Conservation (phyloP, 2,329 filamentous ascomycete genomes). For the Fusarium brevicatenulatum region DNA sequence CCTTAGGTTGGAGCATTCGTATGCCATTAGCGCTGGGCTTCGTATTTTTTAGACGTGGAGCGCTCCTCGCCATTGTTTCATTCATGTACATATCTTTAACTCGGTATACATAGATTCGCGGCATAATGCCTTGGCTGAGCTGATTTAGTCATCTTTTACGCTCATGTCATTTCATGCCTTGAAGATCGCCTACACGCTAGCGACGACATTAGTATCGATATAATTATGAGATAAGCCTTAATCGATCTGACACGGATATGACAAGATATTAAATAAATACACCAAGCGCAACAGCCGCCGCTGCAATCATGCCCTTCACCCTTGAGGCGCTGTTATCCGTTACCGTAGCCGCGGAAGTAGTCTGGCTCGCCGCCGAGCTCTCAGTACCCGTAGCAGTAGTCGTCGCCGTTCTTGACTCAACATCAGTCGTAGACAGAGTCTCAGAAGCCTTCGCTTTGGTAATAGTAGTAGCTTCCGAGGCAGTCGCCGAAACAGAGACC, state of each 20-base stretch:
- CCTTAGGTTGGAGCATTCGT: not conserved
- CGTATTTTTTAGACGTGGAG: accelerated
- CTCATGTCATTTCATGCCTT: no score
- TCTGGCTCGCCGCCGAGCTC: not conserved
- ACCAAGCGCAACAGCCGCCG: accelerated
- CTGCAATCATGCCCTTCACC: not conserved
- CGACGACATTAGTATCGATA: accelerated
- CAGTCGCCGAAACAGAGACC: not conserved
- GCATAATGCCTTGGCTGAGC: accelerated
- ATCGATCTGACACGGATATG: accelerated
- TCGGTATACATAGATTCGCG: not conserved
- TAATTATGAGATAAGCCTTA: not conserved
- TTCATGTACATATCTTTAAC: not conserved
- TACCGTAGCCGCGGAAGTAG: not conserved
- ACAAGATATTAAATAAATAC: not conserved
- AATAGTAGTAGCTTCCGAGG: not conserved
- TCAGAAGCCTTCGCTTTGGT: not conserved
- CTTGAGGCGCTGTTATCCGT: not conserved
- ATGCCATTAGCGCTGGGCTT: not conserved
- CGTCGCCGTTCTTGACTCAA: accelerated
- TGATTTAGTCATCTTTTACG: no score
- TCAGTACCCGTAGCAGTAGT: not conserved
- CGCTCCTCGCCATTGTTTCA: not conserved
- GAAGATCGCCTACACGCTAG: not conserved
- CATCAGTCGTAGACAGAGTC: not conserved